Evolutionary conservation across 2,329 filamentous ascomycete species (phyloP).

Genomic region (Penicillium sp.): DNA sequence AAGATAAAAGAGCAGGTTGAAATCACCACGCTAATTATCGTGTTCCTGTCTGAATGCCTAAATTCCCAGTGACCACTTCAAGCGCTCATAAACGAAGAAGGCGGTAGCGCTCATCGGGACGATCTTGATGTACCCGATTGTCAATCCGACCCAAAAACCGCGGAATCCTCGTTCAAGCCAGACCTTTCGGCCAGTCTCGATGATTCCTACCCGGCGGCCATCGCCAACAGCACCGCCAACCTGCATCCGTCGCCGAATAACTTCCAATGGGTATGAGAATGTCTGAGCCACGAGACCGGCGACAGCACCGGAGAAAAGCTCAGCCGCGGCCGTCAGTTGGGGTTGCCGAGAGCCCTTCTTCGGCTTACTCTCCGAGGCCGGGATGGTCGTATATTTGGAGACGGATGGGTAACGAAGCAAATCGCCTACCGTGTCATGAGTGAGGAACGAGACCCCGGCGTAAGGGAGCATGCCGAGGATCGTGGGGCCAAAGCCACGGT

Average conservation of each 20-base stretch:
- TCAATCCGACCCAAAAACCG: conserved; percentile 91
- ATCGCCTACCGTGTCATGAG: conserved; percentile 89
- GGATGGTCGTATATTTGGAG: conserved; percentile 74
- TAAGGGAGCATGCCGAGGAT: conserved; percentile 95
- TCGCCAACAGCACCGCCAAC: conserved; percentile 94
- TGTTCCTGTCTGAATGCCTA: conserved; percentile 39
- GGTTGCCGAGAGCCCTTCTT: conserved; percentile 63
- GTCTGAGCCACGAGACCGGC: conserved; percentile 91
- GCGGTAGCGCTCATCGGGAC: conserved; percentile 82
- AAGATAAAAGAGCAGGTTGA: no score
- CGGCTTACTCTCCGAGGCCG: conserved; percentile 54
- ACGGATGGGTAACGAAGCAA: conserved; percentile 72
- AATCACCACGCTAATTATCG: no score
- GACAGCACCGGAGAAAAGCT: conserved; percentile 80
- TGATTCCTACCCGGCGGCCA: conserved; percentile 75
- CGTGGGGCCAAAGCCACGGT: conserved; percentile 89
- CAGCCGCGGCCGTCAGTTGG: conserved; percentile 80
- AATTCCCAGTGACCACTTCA: conserved; percentile 69
- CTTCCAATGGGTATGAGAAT: conserved; percentile 89
- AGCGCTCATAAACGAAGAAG: conserved; percentile 70
- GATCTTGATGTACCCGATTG: conserved; percentile 94
- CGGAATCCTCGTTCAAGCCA: conserved; percentile 73
- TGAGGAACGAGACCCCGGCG: conserved; percentile 92
- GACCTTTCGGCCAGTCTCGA: conserved; percentile 77
- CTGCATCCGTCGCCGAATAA: conserved; percentile 92